phyloP scores from a whole-genome alignment of 2,329 filamentous ascomycete species.

The Calonectria henricotiae region DNA sequence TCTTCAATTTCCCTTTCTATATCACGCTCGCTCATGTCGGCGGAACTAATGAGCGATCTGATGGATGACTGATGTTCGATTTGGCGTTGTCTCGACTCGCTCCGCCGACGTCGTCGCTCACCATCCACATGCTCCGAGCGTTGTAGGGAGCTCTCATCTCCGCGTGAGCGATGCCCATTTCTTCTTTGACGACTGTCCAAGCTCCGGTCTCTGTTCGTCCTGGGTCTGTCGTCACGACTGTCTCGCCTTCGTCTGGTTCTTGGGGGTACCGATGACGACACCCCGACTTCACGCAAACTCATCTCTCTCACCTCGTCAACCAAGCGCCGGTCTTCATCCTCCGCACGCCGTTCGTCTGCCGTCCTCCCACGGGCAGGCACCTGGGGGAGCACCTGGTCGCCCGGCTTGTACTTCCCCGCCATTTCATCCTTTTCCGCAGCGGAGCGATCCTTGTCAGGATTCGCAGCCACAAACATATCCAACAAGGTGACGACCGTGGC shows the following conservation, averaged over 20 bases:
- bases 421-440: conserved; percentile 84
- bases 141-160: conserved; percentile 50
- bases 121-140: conserved; percentile 59
- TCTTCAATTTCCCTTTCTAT: conserved; percentile 92
- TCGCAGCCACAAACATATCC: conserved; percentile 87
- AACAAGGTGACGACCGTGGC: conserved; percentile 90
- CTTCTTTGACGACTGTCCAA: conserved; percentile 54
- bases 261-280: conserved; percentile 59
- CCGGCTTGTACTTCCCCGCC: conserved; percentile 82
- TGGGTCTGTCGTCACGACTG: conserved; percentile 56
- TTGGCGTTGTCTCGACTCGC: conserved; percentile 70
- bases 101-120: conserved; percentile 58
- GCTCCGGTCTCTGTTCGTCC: conserved; percentile 55
- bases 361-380: conserved; percentile 68
- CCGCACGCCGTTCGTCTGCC: conserved; percentile 68
- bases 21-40: conserved; percentile 82
- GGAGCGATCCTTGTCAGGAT: conserved; percentile 82
- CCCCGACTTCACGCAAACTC: conserved; percentile 80
- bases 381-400: conserved; percentile 84
- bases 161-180: conserved; percentile 46
- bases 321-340: conserved; percentile 79
- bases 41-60: conserved; percentile 85
- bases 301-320: conserved; percentile 81
- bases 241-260: conserved; percentile 54
- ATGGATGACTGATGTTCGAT: conserved; percentile 93